Evolutionary conservation across 805 yeast species (phyloP).

Genomic region (Saccharomycopsis synnaedendra): DNA sequence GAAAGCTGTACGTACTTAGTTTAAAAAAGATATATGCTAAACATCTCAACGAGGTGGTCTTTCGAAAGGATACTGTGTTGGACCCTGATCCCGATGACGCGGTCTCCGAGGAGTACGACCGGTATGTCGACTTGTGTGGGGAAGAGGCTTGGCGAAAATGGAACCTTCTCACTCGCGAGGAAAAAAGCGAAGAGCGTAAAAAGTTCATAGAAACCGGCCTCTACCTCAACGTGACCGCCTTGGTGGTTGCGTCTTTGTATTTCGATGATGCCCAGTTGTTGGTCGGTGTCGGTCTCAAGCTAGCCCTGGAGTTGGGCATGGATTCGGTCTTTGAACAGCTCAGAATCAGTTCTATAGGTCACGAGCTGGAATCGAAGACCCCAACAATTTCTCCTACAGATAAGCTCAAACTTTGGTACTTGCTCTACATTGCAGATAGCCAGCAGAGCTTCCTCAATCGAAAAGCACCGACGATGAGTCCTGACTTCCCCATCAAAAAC

Average conservation of each 20-base stretch:
- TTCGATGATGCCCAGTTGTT: slow-evolving; percentile 52
- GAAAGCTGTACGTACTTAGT: slow-evolving; percentile 17
- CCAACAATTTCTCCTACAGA: slow-evolving; percentile 26
- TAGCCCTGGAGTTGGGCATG: slow-evolving; percentile 44
- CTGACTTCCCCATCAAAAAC: slow-evolving; percentile 16
- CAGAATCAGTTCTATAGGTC: background rate
- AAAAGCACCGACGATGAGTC: slow-evolving; percentile 42
- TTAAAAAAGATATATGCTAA: slow-evolving; percentile 15
- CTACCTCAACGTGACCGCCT: slow-evolving; percentile 44
- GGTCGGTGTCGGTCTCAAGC: slow-evolving; percentile 55
- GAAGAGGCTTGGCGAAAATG: slow-evolving; percentile 20
- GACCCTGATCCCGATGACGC: background rate
- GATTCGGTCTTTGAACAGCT: background rate
- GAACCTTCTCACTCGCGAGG: slow-evolving; percentile 30
- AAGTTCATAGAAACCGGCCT: background rate
- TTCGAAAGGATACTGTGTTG: background rate
- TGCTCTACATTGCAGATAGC: slow-evolving; percentile 54
- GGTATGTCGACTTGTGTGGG: slow-evolving; percentile 18
- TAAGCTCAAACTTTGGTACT: slow-evolving; percentile 52
- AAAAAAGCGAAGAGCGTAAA: slow-evolving; percentile 12
- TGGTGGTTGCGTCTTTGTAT: slow-evolving; percentile 61
- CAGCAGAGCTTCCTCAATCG: slow-evolving; percentile 54
- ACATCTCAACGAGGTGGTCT: background rate
- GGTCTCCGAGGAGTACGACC: slow-evolving; percentile 3
- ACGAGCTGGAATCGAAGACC: background rate